These are phyloP conservation scores for Phialophora expanda DNA, from an alignment of 2,329 filamentous ascomycete genomes.

Conservation along the genomic window DNA sequence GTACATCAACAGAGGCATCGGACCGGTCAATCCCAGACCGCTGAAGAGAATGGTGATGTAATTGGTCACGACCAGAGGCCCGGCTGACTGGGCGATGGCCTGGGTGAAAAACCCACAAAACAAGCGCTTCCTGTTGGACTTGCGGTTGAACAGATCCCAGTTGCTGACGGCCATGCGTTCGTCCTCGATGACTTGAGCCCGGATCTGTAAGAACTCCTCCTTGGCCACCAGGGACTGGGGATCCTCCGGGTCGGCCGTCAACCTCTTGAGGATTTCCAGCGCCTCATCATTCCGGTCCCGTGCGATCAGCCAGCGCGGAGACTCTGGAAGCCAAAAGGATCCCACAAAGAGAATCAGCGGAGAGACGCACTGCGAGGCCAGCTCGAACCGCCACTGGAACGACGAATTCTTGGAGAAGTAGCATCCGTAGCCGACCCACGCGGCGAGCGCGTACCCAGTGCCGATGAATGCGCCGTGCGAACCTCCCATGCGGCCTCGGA, in stretches of 20 bases:
- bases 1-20: background rate
- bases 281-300: conserved; percentile 21
- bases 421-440: conserved; percentile 48
- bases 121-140: background rate
- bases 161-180: background rate
- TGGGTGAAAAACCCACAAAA: background rate
- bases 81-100: conserved; percentile 34
- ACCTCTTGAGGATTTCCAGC: conserved; percentile 9
- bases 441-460: conserved; percentile 48
- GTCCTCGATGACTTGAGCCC: background rate
- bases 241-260: conserved; percentile 22
- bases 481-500: conserved; percentile 42
- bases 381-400: background rate
- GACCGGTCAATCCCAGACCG: background rate
- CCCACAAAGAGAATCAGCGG: background rate
- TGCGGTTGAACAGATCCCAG: background rate
- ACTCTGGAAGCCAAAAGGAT: conserved; percentile 6
- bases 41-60: background rate
- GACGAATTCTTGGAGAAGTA: background rate
- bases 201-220: background rate
- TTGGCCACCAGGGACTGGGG: background rate
- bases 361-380: background rate
- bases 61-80: background rate
- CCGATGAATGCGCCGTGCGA: conserved; percentile 47
- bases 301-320: conserved; percentile 18